Percentiles rank a stretch among this genome's conserved stretches.
Conservation (phyloP, 73 alveolate species). For the Blepharisma japonicum region DNA sequence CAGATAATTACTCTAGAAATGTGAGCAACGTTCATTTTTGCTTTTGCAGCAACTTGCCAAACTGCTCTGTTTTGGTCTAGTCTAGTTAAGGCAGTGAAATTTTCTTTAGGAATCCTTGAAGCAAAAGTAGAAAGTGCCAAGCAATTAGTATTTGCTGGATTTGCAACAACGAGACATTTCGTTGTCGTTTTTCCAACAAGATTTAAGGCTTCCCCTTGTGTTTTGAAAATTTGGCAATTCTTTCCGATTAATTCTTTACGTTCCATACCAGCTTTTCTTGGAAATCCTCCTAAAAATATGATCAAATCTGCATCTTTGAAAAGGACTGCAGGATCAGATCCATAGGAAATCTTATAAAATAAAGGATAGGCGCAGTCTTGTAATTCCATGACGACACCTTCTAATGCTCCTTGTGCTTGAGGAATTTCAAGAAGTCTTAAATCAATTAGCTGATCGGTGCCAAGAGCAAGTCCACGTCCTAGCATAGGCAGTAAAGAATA, state of each 20-base stretch:
- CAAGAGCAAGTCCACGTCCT: slow-evolving; percentile 66
- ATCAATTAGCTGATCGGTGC: slow-evolving; percentile 46
- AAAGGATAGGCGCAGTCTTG: slow-evolving; percentile 79
- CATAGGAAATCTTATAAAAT: slow-evolving; percentile 53
- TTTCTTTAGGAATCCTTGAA: slow-evolving; percentile 71
- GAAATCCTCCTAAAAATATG: slow-evolving; percentile 87
- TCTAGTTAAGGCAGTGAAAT: slow-evolving; percentile 79
- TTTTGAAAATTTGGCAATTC: slow-evolving; percentile 78
- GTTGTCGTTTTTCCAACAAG: slow-evolving; percentile 74
- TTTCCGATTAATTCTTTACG: slow-evolving; percentile 78
- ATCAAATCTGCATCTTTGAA: slow-evolving; percentile 81
- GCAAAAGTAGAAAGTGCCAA: slow-evolving; percentile 70
- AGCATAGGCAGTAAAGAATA: slow-evolving; percentile 73
- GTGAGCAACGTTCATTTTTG: slow-evolving; percentile 41
- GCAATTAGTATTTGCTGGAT: slow-evolving; percentile 90
- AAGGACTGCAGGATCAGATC: slow-evolving; percentile 73
- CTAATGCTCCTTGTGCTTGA: slow-evolving; percentile 52
- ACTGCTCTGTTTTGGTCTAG: slow-evolving; percentile 85
- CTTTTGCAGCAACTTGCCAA: slow-evolving; percentile 46
- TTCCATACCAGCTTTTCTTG: slow-evolving; percentile 90
- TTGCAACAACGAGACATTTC: slow-evolving; percentile 83
- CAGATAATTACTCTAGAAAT: slow-evolving; percentile 66
- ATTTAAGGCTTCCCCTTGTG: slow-evolving; percentile 76
- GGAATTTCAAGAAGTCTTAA: slow-evolving; percentile 78
- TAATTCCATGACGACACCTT: slow-evolving; percentile 83